These are phyloP conservation scores for Leishmania arabica DNA, from an alignment of 208 protist species.

Conservation along the genomic window DNA sequence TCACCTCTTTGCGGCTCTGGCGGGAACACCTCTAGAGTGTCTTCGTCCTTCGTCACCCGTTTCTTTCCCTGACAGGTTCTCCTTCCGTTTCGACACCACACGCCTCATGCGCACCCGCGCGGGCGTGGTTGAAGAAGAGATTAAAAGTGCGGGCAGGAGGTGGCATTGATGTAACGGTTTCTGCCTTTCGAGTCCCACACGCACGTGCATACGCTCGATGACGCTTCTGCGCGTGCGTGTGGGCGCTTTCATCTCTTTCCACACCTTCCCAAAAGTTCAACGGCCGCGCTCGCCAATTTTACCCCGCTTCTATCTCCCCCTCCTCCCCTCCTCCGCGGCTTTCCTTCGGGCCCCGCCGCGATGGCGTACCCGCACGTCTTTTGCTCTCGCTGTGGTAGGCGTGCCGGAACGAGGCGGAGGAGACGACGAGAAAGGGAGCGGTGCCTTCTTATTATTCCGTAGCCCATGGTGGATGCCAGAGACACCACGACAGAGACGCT, in stretches of 20 bases:
- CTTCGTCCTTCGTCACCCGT: not conserved
- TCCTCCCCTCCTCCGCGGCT: not conserved
- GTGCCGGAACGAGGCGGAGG: not conserved
- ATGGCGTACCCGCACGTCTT: not conserved
- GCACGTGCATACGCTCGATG: not conserved
- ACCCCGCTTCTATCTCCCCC: not conserved
- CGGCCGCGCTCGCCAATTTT: not conserved
- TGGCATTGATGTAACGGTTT: not conserved
- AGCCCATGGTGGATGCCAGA: not conserved
- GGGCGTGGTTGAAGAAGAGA: not conserved
- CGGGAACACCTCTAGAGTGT: not conserved
- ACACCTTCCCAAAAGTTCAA: not conserved
- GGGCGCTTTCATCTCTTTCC: not conserved
- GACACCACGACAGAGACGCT: not conserved
- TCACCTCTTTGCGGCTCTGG: not conserved
- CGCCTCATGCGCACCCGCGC: not conserved
- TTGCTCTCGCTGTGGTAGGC: not conserved
- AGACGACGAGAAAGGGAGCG: not conserved
- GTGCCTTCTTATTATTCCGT: not conserved
- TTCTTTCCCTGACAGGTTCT: not conserved
- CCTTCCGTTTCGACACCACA: not conserved
- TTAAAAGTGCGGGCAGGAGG: no score
- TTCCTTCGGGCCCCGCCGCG: not conserved
- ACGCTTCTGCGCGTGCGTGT: not conserved
- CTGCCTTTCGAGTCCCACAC: not conserved